These are phyloP conservation scores for Ligustrum vulgare DNA, from an alignment of 257 asterid species.

Conservation along the genomic window DNA sequence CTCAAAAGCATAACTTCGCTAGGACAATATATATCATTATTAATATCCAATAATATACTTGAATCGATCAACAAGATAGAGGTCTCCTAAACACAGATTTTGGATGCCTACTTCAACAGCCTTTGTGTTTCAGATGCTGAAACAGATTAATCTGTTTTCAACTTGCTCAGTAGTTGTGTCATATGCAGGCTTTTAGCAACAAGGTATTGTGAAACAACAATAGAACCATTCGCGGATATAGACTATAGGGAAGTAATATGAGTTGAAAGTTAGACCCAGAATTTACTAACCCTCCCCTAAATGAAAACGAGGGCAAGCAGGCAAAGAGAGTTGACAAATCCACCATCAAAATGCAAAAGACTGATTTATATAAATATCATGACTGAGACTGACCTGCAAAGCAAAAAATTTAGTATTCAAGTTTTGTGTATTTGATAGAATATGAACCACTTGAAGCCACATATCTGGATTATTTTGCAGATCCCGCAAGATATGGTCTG, in stretches of 20 bases:
- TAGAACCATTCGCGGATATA: background rate
- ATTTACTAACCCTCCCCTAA: background rate
- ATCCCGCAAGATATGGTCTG: constrained; percentile 91
- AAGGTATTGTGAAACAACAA: background rate
- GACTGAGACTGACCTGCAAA: constrained; percentile 67
- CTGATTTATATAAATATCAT: background rate
- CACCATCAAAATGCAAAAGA: background rate
- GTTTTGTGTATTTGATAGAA: constrained; percentile 72
- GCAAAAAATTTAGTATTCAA: constrained; percentile 90
- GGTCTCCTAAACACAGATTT: no score
- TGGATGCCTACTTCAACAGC: background rate
- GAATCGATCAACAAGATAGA: no score
- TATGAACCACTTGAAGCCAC: constrained; percentile 99
- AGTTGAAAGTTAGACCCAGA: background rate
- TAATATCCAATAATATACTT: no score
- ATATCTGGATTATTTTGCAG: constrained; percentile 88
- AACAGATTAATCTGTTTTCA: background rate
- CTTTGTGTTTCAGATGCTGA: background rate
- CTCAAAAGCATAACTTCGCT: no score
- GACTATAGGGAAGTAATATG: background rate
- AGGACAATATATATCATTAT: no score
- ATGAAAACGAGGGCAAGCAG: background rate
- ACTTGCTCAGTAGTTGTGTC: background rate
- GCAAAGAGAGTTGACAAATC: constrained; percentile 4
- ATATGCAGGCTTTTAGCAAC: background rate